Evolutionary conservation across 768 basidiomycete genomes (phyloP).

Genomic region (Suillus bovinus): DNA sequence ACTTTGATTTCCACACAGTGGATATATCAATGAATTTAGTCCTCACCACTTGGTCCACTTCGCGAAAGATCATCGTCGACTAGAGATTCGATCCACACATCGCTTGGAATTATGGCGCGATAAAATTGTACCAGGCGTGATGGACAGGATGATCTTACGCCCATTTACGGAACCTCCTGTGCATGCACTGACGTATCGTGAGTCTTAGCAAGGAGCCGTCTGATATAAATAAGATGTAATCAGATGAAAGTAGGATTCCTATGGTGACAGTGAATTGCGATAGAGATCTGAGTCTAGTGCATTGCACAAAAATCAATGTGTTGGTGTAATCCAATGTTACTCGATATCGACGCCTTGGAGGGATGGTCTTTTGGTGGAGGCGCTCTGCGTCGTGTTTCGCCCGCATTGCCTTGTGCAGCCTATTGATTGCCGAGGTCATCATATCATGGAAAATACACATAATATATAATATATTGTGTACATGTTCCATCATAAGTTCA

Average conservation of each 20-base stretch:
- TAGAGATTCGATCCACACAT: conserved; percentile 41
- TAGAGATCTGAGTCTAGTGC: conserved; percentile 28
- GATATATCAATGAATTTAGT: conserved; percentile 34
- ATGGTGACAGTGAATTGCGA: conserved; percentile 6
- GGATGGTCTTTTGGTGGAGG: not conserved
- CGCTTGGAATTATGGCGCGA: conserved; percentile 19
- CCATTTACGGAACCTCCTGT: conserved; percentile 50
- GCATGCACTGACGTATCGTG: conserved; percentile 51
- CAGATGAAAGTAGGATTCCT: conserved; percentile 50
- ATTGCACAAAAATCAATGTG: conserved; percentile 38
- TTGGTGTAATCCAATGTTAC: conserved; percentile 26
- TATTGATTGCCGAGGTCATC: not conserved
- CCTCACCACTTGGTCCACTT: not conserved
- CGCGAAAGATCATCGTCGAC: conserved; percentile 7
- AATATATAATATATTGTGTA: not conserved
- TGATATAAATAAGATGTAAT: conserved; percentile 57
- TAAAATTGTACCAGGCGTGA: conserved; percentile 22
- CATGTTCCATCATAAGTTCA: not conserved
- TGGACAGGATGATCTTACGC: conserved; percentile 29
- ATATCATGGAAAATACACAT: not conserved
- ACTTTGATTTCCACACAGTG: conserved; percentile 47
- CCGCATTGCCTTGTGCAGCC: not conserved
- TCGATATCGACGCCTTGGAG: not conserved
- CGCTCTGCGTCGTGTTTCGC: too few relatives aligned
- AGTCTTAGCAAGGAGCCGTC: conserved; percentile 49